A percentile compares a stretch with the other conserved stretches of the same genome.
Evolutionary conservation across 805 yeast genomes (phyloP).

Genomic region (Monosporozyma siamensis): DNA sequence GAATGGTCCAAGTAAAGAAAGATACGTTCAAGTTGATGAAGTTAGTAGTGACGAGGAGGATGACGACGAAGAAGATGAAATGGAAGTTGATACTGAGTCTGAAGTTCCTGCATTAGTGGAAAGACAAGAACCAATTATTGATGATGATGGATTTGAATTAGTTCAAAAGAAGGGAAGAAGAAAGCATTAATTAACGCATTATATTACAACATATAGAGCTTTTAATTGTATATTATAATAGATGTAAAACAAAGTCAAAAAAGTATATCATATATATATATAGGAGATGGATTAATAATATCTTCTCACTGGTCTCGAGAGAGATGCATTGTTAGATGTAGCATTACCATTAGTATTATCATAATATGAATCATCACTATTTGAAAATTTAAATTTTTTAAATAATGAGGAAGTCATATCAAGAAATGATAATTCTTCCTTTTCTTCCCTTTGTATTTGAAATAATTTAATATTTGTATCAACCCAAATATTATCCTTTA

Average conservation of each 20-base stretch:
- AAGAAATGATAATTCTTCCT: slow-evolving; percentile 33
- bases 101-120: slow-evolving; percentile 4
- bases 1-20: slow-evolving; percentile 21
- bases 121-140: slow-evolving; percentile 51
- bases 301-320: neutral
- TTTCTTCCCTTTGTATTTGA: slow-evolving; percentile 34
- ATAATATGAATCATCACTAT: neutral
- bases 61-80: slow-evolving; percentile 34
- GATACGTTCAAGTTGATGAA: slow-evolving; percentile 49
- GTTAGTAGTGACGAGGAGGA: slow-evolving; percentile 36
- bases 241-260: too few relatives aligned
- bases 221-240: too few relatives aligned
- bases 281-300: neutral
- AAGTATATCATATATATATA: too few relatives aligned
- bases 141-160: slow-evolving; percentile 90
- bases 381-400: slow-evolving; percentile 30
- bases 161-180: slow-evolving; percentile 68
- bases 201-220: too few relatives aligned
- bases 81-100: slow-evolving; percentile 32
- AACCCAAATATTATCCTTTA: slow-evolving; percentile 43
- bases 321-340: neutral
- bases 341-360: neutral
- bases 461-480: slow-evolving; percentile 43
- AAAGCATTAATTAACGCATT: slow-evolving; percentile 27
- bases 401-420: slow-evolving; percentile 34